A percentile compares a stretch with the other conserved stretches of the same genome.
These are phyloP conservation scores for Rhamnella rubrinervis DNA, from an alignment of 331 rosid species.

Conservation along the genomic window DNA sequence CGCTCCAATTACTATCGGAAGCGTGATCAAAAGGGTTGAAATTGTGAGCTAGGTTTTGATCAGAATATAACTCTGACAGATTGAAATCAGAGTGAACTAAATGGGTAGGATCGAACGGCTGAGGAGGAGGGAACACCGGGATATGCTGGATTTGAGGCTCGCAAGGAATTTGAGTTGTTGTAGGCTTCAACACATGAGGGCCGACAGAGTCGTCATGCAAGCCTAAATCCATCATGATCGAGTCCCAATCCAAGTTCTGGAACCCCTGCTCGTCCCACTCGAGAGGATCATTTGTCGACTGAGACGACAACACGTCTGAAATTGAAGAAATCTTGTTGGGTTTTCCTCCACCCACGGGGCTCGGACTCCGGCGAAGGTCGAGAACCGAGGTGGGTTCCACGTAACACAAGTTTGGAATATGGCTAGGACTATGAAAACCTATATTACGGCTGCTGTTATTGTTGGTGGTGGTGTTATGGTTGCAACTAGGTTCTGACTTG, in stretches of 20 bases:
- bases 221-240: constrained; percentile 70
- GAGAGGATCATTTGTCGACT: constrained; percentile 24
- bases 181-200: constrained; percentile 23
- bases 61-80: constrained; percentile 47
- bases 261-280: constrained; percentile 70
- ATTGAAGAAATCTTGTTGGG: constrained; percentile 22
- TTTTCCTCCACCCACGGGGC: constrained; percentile 44
- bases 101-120: constrained; percentile 49
- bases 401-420: constrained; percentile 42
- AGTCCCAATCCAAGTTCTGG: constrained; percentile 79
- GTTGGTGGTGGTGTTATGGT: constrained; percentile 13
- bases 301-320: constrained; percentile 24
- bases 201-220: constrained; percentile 52
- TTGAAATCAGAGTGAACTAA: constrained; percentile 42
- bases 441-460: constrained; percentile 7
- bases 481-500: constrained; percentile 31
- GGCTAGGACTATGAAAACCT: constrained; percentile 31
- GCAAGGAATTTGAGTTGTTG: constrained; percentile 7
- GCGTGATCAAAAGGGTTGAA: neutral
- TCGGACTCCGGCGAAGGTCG: constrained; percentile 73
- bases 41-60: constrained; percentile 31
- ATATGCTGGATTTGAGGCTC: constrained; percentile 29
- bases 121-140: constrained; percentile 48
- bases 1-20: constrained; percentile 7
- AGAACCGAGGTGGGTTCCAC: constrained; percentile 80